Percentiles rank a stretch among this genome's conserved stretches.
Evolutionary conservation across 345 rosid genomes (phyloP).

Genomic region (Fremontodendron californicum): DNA sequence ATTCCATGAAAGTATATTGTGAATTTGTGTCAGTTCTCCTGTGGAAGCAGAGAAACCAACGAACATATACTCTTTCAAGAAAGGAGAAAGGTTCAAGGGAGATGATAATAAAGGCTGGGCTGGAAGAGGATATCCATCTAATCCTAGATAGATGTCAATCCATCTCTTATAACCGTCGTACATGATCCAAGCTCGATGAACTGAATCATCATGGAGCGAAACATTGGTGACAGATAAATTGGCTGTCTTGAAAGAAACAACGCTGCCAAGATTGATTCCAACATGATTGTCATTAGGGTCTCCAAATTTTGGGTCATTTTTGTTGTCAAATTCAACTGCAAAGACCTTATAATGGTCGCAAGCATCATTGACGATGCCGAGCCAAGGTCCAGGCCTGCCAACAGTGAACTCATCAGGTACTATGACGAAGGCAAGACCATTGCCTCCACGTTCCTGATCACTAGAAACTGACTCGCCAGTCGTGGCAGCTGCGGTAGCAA

Average conservation of each 20-base stretch:
- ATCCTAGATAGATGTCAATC: neutral
- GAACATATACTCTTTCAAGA: neutral
- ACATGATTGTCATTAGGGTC: neutral
- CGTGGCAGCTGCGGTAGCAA: neutral
- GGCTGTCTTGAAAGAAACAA: neutral
- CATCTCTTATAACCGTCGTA: neutral
- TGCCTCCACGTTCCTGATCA: neutral
- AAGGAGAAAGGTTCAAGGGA: neutral
- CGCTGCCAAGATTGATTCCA: neutral
- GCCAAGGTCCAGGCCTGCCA: constrained; percentile 1
- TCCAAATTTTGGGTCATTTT: neutral
- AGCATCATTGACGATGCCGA: neutral
- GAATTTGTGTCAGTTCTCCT: neutral
- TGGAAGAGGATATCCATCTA: neutral
- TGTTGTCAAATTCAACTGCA: neutral
- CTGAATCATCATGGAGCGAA: neutral
- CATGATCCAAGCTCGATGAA: neutral
- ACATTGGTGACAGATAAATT: neutral
- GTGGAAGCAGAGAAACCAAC: neutral
- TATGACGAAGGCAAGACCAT: neutral
- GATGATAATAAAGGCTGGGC: neutral
- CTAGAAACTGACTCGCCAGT: neutral
- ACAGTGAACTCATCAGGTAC: neutral
- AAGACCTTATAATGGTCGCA: neutral
- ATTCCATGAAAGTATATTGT: neutral